phyloP scores from a whole-genome alignment of 2,329 filamentous ascomycete genomes.

The Elsinoe batatas region DNA sequence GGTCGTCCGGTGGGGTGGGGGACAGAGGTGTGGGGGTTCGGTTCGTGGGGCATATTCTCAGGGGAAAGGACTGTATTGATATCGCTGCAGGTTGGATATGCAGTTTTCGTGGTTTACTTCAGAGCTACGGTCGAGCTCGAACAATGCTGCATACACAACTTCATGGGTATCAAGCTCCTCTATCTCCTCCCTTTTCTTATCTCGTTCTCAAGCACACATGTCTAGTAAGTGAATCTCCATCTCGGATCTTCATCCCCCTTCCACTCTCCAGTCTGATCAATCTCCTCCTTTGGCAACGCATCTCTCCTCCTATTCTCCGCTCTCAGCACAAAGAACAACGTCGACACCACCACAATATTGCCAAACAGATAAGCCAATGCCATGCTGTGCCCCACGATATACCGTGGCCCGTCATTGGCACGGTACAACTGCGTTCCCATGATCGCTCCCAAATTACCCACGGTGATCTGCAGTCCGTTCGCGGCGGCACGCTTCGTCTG shows the following conservation, averaged over 20 bases:
- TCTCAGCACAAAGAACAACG: constrained; percentile 46
- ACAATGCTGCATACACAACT: not conserved
- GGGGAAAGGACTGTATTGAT: too few relatives aligned
- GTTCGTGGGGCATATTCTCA: not conserved
- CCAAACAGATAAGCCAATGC: constrained; percentile 54
- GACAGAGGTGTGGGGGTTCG: not conserved
- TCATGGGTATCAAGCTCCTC: not conserved
- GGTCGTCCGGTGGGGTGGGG: constrained; percentile 6
- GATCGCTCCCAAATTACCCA: constrained; percentile 59
- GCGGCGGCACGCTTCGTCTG: constrained; percentile 60
- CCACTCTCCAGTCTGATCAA: constrained; percentile 45
- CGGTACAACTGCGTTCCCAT: constrained; percentile 62
- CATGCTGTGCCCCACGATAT: constrained; percentile 56
- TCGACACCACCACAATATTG: constrained; percentile 45
- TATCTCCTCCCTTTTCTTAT: not conserved
- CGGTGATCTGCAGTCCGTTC: constrained; percentile 62
- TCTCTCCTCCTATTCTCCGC: constrained; percentile 49
- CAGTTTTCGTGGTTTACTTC: too few relatives aligned
- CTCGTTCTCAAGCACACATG: not conserved
- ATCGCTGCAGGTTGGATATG: too few relatives aligned
- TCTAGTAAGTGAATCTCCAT: constrained; percentile 47
- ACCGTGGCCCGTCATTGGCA: constrained; percentile 49
- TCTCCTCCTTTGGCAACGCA: constrained; percentile 33
- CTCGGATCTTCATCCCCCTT: constrained; percentile 53
- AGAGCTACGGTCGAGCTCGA: too few relatives aligned